These are phyloP conservation scores for Porpolomopsis calyptriformis DNA, from an alignment of 768 basidiomycete genomes.

Conservation along the genomic window DNA sequence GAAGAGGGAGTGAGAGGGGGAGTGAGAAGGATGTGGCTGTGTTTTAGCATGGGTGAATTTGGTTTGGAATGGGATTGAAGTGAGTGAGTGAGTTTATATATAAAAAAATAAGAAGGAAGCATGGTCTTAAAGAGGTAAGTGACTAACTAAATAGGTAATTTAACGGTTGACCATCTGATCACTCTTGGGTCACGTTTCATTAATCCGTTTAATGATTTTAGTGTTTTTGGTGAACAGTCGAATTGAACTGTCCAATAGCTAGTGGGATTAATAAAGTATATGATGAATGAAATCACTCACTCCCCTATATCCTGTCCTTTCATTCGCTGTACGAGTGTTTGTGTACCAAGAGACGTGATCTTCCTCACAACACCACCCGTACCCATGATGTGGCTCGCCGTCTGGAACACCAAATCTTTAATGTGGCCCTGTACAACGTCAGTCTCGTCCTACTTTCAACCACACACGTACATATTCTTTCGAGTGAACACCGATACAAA, in stretches of 20 bases:
- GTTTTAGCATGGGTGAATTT: not conserved
- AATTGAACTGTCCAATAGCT: constrained; percentile 92
- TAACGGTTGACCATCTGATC: constrained; percentile 32
- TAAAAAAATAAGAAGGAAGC: no score
- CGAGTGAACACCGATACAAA: not conserved
- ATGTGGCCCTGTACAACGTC: constrained; percentile 48
- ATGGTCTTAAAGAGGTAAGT: no score
- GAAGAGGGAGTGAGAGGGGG: constrained; percentile 47
- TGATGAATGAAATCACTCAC: constrained; percentile 38
- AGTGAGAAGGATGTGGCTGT: constrained; percentile 27
- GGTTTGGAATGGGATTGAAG: no score
- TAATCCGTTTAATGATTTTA: constrained; percentile 52
- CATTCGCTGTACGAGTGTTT: constrained; percentile 66
- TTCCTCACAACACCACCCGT: constrained; percentile 75
- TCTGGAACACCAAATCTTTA: constrained; percentile 59
- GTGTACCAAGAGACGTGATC: constrained; percentile 66
- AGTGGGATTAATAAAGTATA: constrained; percentile 1
- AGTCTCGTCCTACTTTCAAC: not conserved
- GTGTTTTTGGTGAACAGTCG: constrained; percentile 67
- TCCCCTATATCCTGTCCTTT: constrained; percentile 61
- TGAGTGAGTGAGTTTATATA: no score
- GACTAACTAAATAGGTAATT: no score
- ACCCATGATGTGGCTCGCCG: constrained; percentile 62
- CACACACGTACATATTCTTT: not conserved
- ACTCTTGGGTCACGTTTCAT: constrained; percentile 76